phyloP scores from a whole-genome alignment of 139 green algal species.

The Chlorella sp. region DNA sequence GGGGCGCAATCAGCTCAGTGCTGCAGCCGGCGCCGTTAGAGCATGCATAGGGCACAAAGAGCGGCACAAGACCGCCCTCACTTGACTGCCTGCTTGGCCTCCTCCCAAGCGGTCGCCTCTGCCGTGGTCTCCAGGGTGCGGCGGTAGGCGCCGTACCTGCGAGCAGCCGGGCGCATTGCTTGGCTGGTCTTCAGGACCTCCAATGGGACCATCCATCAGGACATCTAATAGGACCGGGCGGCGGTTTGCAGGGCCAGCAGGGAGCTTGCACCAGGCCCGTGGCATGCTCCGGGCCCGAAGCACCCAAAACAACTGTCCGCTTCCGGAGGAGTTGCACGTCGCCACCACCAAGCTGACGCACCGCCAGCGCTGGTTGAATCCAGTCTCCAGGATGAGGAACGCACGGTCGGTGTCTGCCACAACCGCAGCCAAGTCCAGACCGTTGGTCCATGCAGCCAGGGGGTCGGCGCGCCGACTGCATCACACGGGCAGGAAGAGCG shows the following conservation, averaged over 20 bases:
- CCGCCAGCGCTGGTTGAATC: constrained; percentile 90
- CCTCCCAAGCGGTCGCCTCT: constrained; percentile 91
- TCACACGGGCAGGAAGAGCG: not conserved
- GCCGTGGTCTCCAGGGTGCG: constrained; percentile 73
- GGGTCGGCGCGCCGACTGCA: constrained; percentile 74
- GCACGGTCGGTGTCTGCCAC: constrained; percentile 79
- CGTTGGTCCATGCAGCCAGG: constrained; percentile 95
- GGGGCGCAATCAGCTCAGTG: not conserved
- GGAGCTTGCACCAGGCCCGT: too few species aligned
- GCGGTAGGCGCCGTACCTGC: constrained; percentile 83
- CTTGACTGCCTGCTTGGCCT: constrained; percentile 79
- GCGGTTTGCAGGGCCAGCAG: too few species aligned
- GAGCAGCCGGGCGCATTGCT: not conserved
- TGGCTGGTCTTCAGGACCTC: not conserved
- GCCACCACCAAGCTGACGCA: too few species aligned
- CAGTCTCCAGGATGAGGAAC: constrained; percentile 95
- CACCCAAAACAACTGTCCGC: too few species aligned
- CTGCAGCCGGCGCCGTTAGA: not conserved
- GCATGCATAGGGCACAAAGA: not conserved
- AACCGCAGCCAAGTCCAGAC: constrained; percentile 88
- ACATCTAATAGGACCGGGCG: too few species aligned
- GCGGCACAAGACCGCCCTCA: constrained; percentile 29
- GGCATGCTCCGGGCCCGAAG: too few species aligned
- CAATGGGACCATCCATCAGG: too few species aligned
- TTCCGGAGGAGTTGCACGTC: too few species aligned